Evolutionary conservation across 768 basidiomycete species (phyloP), one percentile per base, ranked within the genome.

Genomic region (Panellus pusillus): DNA sequence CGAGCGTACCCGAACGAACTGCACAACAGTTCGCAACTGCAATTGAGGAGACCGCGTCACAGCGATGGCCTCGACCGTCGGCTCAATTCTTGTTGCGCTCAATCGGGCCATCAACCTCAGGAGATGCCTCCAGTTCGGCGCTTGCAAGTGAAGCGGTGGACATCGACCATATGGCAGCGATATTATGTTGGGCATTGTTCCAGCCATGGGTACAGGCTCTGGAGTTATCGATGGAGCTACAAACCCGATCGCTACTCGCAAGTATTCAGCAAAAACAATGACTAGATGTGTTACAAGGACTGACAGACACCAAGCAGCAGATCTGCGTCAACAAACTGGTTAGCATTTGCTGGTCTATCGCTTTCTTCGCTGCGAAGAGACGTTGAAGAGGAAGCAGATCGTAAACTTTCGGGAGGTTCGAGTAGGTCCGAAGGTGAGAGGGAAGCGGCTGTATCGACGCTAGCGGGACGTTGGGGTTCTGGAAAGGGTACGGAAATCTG

Each of bases 101-200:
- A 91, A 68, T 55, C 84, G 74, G 24, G 89, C 90, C 81, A 93
- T 82, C 38, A 92, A 66, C 61, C 83, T 87, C 36, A 92, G 73
- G 49, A 92, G 62, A 65, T 83, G 82, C 20, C 82, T 79, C 91
- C 91, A 93, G 57, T 72, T 84, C 6, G 83, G 82, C 1, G 87
- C 86, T 61, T 86, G 85, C 32, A 93, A 68, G 65, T 91, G 87
- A 52, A 91, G 74, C 9, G 87, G 78, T 12, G 85, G 81, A 41
- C 77, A 81, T 55, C 79, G 80, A 6, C 83, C 86, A 63, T 84
- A 86, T 6, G 87, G 87, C 50, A 93, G 72, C 5, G 82, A 79
- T n/a, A 93, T 82, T 39, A 88, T 78, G 57, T 86, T 84, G 5
- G 90, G 90, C 71, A 92, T 79, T 3, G 76, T 62, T 14, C 72